Conservation (phyloP, 371 early-diverging fungal genomes). For the Smittium culicis region DNA sequence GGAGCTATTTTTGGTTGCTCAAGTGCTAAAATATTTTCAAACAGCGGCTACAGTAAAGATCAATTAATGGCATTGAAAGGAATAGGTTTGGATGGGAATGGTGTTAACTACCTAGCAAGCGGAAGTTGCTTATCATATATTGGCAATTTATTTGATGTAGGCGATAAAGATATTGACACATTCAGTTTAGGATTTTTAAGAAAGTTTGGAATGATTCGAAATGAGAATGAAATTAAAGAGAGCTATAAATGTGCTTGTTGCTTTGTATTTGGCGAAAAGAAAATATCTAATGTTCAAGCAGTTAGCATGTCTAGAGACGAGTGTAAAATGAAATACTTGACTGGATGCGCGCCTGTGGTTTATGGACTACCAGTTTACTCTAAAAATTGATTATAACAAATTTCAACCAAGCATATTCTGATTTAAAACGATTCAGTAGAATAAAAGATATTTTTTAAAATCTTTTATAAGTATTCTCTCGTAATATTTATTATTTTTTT, state of each 20-base stretch:
- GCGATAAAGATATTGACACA: constrained; percentile 95
- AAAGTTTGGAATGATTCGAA: constrained; percentile 47
- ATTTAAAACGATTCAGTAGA: too few species aligned
- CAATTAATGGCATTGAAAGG: constrained; percentile 62
- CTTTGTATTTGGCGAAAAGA: constrained; percentile 37
- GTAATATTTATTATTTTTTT: too few species aligned
- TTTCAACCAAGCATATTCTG: not conserved
- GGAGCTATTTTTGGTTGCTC: constrained; percentile 61
- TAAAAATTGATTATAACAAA: not conserved
- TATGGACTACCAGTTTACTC: constrained; percentile 80
- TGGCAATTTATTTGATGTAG: constrained; percentile 98
- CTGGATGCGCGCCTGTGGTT: constrained; percentile 90
- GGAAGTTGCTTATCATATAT: constrained; percentile 67
- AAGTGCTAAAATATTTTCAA: not conserved
- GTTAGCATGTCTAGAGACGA: constrained; percentile 53
- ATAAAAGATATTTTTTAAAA: too few species aligned
- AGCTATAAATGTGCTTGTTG: not conserved
- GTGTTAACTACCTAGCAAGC: not conserved
- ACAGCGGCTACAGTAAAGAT: not conserved
- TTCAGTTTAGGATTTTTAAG: constrained; percentile 52
- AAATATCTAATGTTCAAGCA: constrained; percentile 34
- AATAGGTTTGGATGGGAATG: constrained; percentile 12
- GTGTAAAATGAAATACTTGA: constrained; percentile 70
- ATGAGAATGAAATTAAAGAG: not conserved
- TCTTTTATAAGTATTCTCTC: too few species aligned